These are phyloP conservation scores for Phlebiopsis flavidoalba DNA, from an alignment of 768 basidiomycete species.

Conservation along the genomic window DNA sequence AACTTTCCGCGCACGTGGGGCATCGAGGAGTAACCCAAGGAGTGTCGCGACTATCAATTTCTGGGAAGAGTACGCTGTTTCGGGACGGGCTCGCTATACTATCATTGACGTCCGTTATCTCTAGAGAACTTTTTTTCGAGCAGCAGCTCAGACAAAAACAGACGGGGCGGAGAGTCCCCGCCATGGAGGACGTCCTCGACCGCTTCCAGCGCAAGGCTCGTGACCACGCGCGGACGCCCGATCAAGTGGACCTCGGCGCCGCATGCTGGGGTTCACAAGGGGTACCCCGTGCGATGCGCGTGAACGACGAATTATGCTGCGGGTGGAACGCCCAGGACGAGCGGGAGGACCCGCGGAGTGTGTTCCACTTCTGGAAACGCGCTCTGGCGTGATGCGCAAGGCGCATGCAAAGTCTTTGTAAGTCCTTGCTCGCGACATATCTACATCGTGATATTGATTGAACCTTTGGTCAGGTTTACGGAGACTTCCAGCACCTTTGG, in stretches of 20 bases:
- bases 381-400: conserved; percentile 51
- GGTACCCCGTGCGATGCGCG: conserved; percentile 71
- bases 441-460: not conserved
- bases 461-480: conserved; percentile 35
- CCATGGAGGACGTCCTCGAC: conserved; percentile 59
- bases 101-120: not conserved
- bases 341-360: conserved; percentile 42
- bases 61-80: conserved; percentile 51
- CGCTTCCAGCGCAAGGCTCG: conserved; percentile 57
- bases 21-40: conserved; percentile 70
- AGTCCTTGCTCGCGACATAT: conserved; percentile 13
- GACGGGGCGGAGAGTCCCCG: conserved; percentile 37
- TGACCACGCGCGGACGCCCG: conserved; percentile 66
- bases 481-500: conserved; percentile 50
- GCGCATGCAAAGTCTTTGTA: conserved; percentile 49
- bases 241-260: conserved; percentile 49
- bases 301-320: conserved; percentile 59
- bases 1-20: conserved; percentile 62
- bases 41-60: conserved; percentile 58
- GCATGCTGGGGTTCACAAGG: conserved; percentile 62
- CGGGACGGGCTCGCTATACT: too few relatives aligned
- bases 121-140: conserved; percentile 19
- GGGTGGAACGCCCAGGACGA: conserved; percentile 54
- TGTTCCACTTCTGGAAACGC: conserved; percentile 55
- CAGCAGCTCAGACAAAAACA: conserved; percentile 26